Evolutionary conservation across 208 protist species (phyloP), one percentile per base, ranked within the genome.

Genomic region (Sergeia podlipaevii): DNA sequence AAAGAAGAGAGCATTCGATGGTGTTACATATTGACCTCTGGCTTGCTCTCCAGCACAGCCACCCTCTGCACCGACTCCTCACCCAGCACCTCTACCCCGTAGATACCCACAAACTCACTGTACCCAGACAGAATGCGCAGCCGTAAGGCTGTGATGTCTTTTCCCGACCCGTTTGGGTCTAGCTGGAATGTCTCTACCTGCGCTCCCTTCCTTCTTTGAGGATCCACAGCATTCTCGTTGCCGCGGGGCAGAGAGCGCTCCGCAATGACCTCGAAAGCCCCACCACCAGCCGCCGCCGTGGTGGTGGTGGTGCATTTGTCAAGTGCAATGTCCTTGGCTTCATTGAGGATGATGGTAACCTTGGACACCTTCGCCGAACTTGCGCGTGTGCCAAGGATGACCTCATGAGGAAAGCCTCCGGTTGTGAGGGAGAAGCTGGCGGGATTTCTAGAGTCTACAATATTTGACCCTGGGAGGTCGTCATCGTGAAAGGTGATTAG

Each of bases 51-150:
- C 32, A 93, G 30, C 5, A 93, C 71, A 4, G 81, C 85, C 18
- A 93, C 70, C n/a, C 79, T 77, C 69, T 93, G 85, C 74, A 82
- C 72, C 11, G 85, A 89, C 45, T 93, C 85, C 70, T 91, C 86
- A 0, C 86, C 86, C 41, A 74, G 68, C 33, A 57, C 80, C 2
- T 82, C 79, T 1, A 91, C 55, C 33, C 62, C 60, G 61, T 78
- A 80, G 11, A 94, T 60, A 6, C 74, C 86, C 4, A 89, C 86
- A 54, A 94, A 94, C 28, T 94, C 74, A 43, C 55, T 75, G 70
- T 89, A 94, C 7, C 82, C 86, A 17, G 82, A 91, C 2, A 81
- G 44, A 23, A 94, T 75, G 21, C 60, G 65, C 6, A 94, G 61
- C 1, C 71, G 70, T 7, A 93, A 36, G 27, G 68, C 74, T 10